Percentiles rank a stretch among this genome's conserved stretches.
phyloP scores from a whole-genome alignment of 2,329 filamentous ascomycete species.

The Apiospora koreana region DNA sequence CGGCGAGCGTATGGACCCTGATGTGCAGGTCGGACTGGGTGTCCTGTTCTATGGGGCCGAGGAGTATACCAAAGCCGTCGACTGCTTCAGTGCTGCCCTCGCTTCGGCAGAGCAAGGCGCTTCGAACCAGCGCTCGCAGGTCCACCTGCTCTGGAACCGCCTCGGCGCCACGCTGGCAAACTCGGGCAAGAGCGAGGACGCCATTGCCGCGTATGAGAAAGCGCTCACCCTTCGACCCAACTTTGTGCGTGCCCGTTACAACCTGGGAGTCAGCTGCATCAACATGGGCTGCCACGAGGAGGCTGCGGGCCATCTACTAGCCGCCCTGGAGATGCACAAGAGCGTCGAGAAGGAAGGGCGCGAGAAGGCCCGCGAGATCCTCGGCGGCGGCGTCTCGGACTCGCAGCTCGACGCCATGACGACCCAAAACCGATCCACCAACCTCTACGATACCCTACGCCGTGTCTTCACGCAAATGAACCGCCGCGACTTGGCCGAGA shows the following conservation, averaged over 20 bases:
- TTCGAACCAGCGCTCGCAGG: conserved; percentile 80
- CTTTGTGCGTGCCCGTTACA: conserved; percentile 96
- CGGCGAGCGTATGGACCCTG: conserved; percentile 95
- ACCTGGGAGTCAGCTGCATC: conserved; percentile 93
- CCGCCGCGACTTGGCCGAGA: conserved; percentile 80
- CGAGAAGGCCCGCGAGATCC: conserved; percentile 79
- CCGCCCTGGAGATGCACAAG: conserved; percentile 93
- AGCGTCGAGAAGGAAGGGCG: conserved; percentile 84
- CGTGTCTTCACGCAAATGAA: conserved; percentile 98
- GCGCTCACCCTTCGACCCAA: conserved; percentile 89
- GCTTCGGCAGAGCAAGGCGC: conserved; percentile 81
- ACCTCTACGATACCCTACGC: conserved; percentile 90
- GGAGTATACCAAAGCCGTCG: conserved; percentile 97
- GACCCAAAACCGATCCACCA: conserved; percentile 94
- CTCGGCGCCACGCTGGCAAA: conserved; percentile 96
- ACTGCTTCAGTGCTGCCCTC: conserved; percentile 94
- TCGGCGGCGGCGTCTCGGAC: conserved; percentile 64
- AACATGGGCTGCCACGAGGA: conserved; percentile 95
- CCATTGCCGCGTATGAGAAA: conserved; percentile 94
- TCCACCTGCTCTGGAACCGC: conserved; percentile 96
- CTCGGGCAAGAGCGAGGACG: conserved; percentile 89
- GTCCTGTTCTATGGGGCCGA: conserved; percentile 98
- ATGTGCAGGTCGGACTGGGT: conserved; percentile 95
- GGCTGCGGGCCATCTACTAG: conserved; percentile 88
- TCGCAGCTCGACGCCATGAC: conserved; percentile 83